Evolutionary conservation across 108 stramenopile species (phyloP).

Genomic region (Fragilariopsis cylindrus): DNA sequence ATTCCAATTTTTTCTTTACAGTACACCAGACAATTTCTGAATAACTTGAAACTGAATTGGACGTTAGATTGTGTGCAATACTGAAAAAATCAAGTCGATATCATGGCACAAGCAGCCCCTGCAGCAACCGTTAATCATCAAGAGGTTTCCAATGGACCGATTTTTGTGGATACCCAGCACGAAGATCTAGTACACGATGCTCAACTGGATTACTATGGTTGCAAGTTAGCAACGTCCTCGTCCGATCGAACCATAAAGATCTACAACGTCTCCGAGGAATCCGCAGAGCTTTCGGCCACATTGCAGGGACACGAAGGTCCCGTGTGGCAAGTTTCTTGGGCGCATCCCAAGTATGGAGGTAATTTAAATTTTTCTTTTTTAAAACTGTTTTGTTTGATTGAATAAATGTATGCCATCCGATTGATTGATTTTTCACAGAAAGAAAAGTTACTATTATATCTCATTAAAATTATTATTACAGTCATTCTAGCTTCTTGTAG

Average conservation of each 20-base stretch:
- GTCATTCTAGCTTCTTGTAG: slow-evolving; percentile 85
- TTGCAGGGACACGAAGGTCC: slow-evolving; percentile 90
- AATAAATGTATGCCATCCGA: neutral
- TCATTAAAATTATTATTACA: slow-evolving; percentile 3
- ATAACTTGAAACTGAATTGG: neutral
- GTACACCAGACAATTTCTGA: no score
- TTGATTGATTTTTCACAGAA: neutral
- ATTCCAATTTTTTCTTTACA: no score
- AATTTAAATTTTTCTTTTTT: neutral
- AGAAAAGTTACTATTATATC: neutral
- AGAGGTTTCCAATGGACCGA: slow-evolving; percentile 38
- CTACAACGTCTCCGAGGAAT: slow-evolving; percentile 84
- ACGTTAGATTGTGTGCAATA: no score
- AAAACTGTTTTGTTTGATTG: neutral
- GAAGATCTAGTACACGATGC: slow-evolving; percentile 96
- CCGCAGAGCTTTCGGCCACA: slow-evolving; percentile 79
- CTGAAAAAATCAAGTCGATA: neutral
- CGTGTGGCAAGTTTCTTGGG: slow-evolving; percentile 95
- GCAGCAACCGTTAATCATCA: neutral
- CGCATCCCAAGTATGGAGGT: slow-evolving; percentile 92
- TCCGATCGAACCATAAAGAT: slow-evolving; percentile 93
- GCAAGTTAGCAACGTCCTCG: slow-evolving; percentile 91
- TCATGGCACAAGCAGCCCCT: slow-evolving; percentile 6
- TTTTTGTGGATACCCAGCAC: slow-evolving; percentile 91
- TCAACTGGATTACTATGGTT: slow-evolving; percentile 94